Base-by-base conservation (phyloP, 768 basidiomycete species). In the Holtermanniella nyarrowii region DNA sequence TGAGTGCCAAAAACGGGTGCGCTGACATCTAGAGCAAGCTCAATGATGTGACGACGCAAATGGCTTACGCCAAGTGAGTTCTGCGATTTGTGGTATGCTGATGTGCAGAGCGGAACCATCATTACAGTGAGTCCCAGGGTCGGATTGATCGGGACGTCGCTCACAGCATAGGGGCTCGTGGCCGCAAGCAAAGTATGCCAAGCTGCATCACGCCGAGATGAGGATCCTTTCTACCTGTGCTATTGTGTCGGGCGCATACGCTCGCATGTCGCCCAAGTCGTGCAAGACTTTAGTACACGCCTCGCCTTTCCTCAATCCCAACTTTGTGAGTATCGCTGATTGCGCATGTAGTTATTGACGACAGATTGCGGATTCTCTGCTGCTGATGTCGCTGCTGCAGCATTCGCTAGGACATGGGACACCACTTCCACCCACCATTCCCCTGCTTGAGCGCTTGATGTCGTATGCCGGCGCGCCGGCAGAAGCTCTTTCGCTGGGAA, bases 251-350 rank as follows among this genome's bases (percentile, higher is more conserved):
- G 70, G 73, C 4, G 72, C 79, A 0, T 71, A 80, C 16, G 58
- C 65, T 1, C 70, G 77, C 16, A 61, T 81, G 24, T 73, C 77
- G 24, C 70, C 70, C 0, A 56, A 66, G 14, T 77, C 77, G 75
- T 68, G 76, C 20, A 65, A 66, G 23, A 52, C 56, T 4, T 71
- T 79, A 45, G 65, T 77, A 0, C 73, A 74, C 25, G 66, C 71
- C 45, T 79, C 77, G 1, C 74, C 76, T 26, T 74, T 78, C 49
- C 70, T 81, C 39, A 78, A 81, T 58, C 80, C 80, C 0, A 75
- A 77, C 58, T 78, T 80, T 55, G 79, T 78, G 52, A 56, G 75
- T 74, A 3, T 37, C 20, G 18, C 12, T 16, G 14, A 20, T 50
- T 42, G 24, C 40, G 14, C 20, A 21, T 14, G 14, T 3, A 14